These are phyloP conservation scores for Irpex lacteus DNA, from an alignment of 1,284 basidiomycete genomes.

Conservation along the genomic window DNA sequence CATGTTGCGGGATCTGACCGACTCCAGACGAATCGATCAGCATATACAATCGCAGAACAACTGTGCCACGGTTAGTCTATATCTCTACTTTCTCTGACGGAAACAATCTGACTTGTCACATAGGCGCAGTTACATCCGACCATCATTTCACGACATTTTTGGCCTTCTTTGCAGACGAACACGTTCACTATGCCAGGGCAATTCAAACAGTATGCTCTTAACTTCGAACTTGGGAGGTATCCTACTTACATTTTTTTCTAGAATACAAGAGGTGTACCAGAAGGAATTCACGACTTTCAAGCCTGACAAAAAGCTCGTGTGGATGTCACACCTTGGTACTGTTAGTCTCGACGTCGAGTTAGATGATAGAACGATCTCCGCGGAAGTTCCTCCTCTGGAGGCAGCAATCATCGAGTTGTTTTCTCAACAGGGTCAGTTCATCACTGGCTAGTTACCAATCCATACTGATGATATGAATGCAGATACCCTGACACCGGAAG, in stretches of 20 bases:
- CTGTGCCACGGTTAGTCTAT: conserved; percentile 38
- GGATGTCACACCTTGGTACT: conserved; percentile 84
- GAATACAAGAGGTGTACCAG: conserved; percentile 74
- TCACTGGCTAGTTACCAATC: background rate
- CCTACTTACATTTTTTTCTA: conserved; percentile 27
- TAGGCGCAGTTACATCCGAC: conserved; percentile 79
- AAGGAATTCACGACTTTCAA: conserved; percentile 78
- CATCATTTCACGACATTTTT: conserved; percentile 90
- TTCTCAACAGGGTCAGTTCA: conserved; percentile 54
- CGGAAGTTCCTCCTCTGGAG: conserved; percentile 82
- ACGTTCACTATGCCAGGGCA: conserved; percentile 81
- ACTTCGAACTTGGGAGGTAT: background rate
- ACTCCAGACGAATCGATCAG: conserved; percentile 84
- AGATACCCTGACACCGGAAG: conserved; percentile 72
- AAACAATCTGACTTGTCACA: background rate
- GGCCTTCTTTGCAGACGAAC: conserved; percentile 79
- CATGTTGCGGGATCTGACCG: conserved; percentile 94
- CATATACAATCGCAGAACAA: conserved; percentile 74
- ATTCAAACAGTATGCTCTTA: conserved; percentile 60
- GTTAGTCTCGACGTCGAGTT: conserved; percentile 78
- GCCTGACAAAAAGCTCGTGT: conserved; percentile 86
- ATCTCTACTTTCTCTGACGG: conserved; percentile 1
- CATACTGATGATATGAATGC: conserved; percentile 1
- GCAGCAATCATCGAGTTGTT: conserved; percentile 89
- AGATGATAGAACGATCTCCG: conserved; percentile 73